These are phyloP conservation scores for Kwoniella sp. DNA, from an alignment of 768 basidiomycete genomes.

Conservation along the genomic window DNA sequence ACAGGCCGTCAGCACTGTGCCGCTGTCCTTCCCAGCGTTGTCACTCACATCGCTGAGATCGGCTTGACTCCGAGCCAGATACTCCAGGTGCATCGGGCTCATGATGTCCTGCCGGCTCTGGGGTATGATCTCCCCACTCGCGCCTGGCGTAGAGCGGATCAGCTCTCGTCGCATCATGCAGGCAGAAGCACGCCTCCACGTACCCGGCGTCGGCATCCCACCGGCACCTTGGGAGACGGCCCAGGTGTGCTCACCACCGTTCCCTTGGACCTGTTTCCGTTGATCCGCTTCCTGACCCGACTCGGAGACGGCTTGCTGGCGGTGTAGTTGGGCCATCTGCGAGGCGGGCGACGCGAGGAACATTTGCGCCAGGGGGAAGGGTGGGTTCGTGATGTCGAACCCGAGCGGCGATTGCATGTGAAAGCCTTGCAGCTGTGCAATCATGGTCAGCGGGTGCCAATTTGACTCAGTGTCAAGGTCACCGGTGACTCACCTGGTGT, in stretches of 20 bases:
- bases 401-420: slow-evolving; percentile 48
- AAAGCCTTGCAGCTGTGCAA: slow-evolving; percentile 42
- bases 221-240: slow-evolving; percentile 6
- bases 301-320: not conserved
- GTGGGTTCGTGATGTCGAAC: slow-evolving; percentile 31
- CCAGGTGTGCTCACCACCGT: slow-evolving; percentile 5
- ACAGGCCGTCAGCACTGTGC: no score
- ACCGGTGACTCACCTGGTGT: slow-evolving; percentile 20
- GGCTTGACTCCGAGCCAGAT: slow-evolving; percentile 23
- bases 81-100: slow-evolving; percentile 42
- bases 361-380: slow-evolving; percentile 34
- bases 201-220: slow-evolving; percentile 64
- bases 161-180: not conserved
- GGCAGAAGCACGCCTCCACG: slow-evolving; percentile 33
- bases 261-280: not conserved
- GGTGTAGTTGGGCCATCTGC: slow-evolving; percentile 1
- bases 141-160: slow-evolving; percentile 6
- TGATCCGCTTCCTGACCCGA: slow-evolving; percentile 73
- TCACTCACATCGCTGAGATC: slow-evolving; percentile 43
- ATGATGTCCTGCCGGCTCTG: slow-evolving; percentile 36
- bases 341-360: slow-evolving; percentile 20
- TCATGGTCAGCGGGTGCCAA: not conserved
- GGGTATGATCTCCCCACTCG: slow-evolving; percentile 37
- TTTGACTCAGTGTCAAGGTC: no score
- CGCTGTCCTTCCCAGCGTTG: not conserved